These are phyloP conservation scores for Xylaria castorea DNA, from an alignment of 495 filamentous ascomycete species.

Conservation along the genomic window DNA sequence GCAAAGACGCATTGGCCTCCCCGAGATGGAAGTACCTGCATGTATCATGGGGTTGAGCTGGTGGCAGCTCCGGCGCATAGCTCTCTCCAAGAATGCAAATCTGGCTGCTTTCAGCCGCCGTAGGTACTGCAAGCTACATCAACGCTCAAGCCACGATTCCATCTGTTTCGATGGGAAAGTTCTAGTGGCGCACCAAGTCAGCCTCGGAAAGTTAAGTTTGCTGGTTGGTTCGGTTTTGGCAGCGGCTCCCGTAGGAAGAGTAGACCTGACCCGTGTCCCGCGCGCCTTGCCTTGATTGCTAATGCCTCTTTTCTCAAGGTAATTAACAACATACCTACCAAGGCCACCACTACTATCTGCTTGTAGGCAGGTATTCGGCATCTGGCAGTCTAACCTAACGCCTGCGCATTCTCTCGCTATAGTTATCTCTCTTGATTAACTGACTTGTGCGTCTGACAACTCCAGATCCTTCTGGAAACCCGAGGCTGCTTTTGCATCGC, in stretches of 20 bases:
- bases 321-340: conserved; percentile 1
- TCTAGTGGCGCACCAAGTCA: conserved; percentile 41
- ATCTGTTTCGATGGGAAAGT: conserved; percentile 43
- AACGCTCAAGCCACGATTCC: conserved; percentile 40
- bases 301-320: conserved; percentile 13
- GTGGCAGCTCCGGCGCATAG: not conserved
- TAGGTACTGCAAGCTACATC: conserved; percentile 32
- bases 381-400: not conserved
- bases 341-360: not conserved
- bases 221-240: conserved; percentile 4
- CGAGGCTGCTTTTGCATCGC: conserved; percentile 12
- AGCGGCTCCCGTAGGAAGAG: conserved; percentile 16
- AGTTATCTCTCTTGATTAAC: not conserved
- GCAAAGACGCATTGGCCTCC: conserved; percentile 13
- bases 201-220: conserved; percentile 30
- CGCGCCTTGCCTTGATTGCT: conserved; percentile 25
- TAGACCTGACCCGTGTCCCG: conserved; percentile 12
- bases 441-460: not conserved
- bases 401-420: not conserved
- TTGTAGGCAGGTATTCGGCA: conserved; percentile 5
- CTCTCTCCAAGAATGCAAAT: not conserved
- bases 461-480: conserved; percentile 25
- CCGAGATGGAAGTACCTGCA: not conserved
- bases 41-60: conserved; percentile 13
- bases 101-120: conserved; percentile 25